phyloP scores from a whole-genome alignment of 2,329 filamentous ascomycete species.

The Passalora sequoiae region DNA sequence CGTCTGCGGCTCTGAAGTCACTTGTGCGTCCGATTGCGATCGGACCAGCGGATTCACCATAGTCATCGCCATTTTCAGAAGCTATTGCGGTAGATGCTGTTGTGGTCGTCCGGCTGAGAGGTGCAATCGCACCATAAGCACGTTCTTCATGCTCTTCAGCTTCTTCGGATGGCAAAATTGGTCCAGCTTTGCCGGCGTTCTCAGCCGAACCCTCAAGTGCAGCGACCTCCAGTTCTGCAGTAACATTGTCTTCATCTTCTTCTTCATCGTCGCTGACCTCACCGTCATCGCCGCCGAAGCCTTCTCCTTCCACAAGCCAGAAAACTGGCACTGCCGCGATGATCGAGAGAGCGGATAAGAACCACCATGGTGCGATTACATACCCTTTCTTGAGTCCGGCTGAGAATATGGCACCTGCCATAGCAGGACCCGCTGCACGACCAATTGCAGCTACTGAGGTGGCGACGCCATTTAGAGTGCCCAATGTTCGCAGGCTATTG shows the following conservation, averaged over 20 bases:
- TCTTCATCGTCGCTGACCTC: slow-evolving; percentile 36
- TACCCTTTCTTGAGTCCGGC: slow-evolving; percentile 71
- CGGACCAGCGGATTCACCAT: slow-evolving; percentile 13
- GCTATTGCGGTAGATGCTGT: slow-evolving; percentile 24
- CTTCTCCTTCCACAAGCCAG: slow-evolving; percentile 69
- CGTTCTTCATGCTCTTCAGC: slow-evolving; percentile 22
- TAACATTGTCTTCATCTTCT: slow-evolving; percentile 20
- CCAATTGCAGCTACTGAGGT: slow-evolving; percentile 78
- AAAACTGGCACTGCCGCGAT: slow-evolving; percentile 67
- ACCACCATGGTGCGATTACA: slow-evolving; percentile 75
- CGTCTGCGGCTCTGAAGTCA: slow-evolving; percentile 9
- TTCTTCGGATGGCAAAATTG: slow-evolving; percentile 27
- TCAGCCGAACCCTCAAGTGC: slow-evolving; percentile 24
- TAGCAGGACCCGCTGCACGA: slow-evolving; percentile 70
- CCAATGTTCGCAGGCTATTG: slow-evolving; percentile 66
- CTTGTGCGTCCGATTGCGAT: slow-evolving; percentile 14
- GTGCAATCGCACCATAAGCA: slow-evolving; percentile 35
- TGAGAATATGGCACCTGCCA: slow-evolving; percentile 67
- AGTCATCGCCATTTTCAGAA: slow-evolving; percentile 21
- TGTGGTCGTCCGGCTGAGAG: slow-evolving; percentile 33
- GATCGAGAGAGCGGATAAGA: slow-evolving; percentile 59
- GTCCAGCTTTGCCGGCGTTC: slow-evolving; percentile 20
- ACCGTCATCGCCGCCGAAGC: slow-evolving; percentile 47
- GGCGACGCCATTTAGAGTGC: slow-evolving; percentile 85
- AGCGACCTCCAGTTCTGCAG: slow-evolving; percentile 11